Evolutionary conservation across 371 early-diverging fungal genomes (phyloP).

Genomic region (Mucor ambiguus): DNA sequence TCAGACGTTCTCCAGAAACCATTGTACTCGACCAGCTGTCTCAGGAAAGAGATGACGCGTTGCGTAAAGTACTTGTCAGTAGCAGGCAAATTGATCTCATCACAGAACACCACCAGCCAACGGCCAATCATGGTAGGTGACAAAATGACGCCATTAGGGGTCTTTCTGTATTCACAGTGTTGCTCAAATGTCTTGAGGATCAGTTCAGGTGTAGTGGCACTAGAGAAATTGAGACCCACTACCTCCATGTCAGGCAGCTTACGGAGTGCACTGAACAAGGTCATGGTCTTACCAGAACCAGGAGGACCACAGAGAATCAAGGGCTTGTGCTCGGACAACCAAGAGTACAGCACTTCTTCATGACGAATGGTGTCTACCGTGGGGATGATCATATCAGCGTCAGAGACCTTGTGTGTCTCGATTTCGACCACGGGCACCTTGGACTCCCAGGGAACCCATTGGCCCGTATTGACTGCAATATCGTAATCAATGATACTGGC

Average conservation of each 20-base stretch:
- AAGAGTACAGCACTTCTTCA: constrained; percentile 94
- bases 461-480: constrained; percentile 75
- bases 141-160: constrained; percentile 88
- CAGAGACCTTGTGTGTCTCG: constrained; percentile 92
- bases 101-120: constrained; percentile 98
- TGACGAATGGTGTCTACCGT: constrained; percentile 98
- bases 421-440: constrained; percentile 95
- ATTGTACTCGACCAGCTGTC: constrained; percentile 94
- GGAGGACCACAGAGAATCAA: constrained; percentile 98
- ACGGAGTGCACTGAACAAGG: constrained; percentile 93
- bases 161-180: constrained; percentile 97
- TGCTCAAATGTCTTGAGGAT: constrained; percentile 97
- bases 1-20: constrained; percentile 96
- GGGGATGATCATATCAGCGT: constrained; percentile 96
- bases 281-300: constrained; percentile 99
- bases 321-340: constrained; percentile 95
- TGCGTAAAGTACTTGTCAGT: constrained; percentile 97
- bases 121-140: constrained; percentile 85
- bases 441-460: constrained; percentile 91
- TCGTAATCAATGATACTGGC: constrained; percentile 91
- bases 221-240: constrained; percentile 97
- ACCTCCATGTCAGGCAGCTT: constrained; percentile 96
- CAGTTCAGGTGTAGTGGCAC: constrained; percentile 95
- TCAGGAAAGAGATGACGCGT: constrained; percentile 94
- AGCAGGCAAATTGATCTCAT: constrained; percentile 98